A percentile compares a stretch with the other conserved stretches of the same genome.
Conservation (phyloP, 768 basidiomycete species). For the Pulveroboletus frians region DNA sequence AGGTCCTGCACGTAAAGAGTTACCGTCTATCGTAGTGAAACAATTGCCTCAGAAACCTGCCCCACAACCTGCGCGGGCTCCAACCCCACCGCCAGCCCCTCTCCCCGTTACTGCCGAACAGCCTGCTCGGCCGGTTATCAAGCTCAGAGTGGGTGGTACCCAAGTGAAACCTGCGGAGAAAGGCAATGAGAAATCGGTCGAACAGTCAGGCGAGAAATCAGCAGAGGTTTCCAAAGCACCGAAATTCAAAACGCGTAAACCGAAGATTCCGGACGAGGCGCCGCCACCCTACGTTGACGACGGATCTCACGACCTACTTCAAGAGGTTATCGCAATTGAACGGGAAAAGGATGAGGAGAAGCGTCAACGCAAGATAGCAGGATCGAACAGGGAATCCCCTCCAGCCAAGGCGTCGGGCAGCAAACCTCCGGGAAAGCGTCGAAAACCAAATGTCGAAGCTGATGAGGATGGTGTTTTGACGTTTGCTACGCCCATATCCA, state of each 20-base stretch:
- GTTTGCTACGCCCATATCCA: constrained; percentile 52
- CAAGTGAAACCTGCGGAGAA: constrained; percentile 34
- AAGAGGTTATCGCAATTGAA: constrained; percentile 80
- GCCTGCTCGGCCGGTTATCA: constrained; percentile 55
- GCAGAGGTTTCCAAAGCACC: constrained; percentile 31
- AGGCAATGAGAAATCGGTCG: constrained; percentile 23
- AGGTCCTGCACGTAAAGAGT: constrained; percentile 18
- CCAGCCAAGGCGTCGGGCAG: constrained; percentile 35
- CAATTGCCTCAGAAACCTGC: constrained; percentile 17
- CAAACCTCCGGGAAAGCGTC: constrained; percentile 49
- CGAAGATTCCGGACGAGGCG: constrained; percentile 42
- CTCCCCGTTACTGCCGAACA: constrained; percentile 19
- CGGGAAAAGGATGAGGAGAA: constrained; percentile 55
- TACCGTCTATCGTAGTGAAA: constrained; percentile 25
- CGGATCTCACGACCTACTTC: constrained; percentile 74
- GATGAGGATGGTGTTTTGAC: constrained; percentile 60
- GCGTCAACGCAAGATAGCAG: constrained; percentile 41
- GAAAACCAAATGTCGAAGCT: constrained; percentile 43
- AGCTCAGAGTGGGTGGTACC: constrained; percentile 55
- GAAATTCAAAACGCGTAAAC: constrained; percentile 40
- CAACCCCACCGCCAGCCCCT: constrained; percentile 14
- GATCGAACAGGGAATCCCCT: constrained; percentile 36
- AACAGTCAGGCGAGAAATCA: constrained; percentile 24
- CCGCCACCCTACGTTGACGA: constrained; percentile 71
- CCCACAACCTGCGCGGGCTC: constrained; percentile 7